These are phyloP conservation scores for Eustoma russellianum DNA, from an alignment of 257 asterid genomes.

Conservation along the genomic window DNA sequence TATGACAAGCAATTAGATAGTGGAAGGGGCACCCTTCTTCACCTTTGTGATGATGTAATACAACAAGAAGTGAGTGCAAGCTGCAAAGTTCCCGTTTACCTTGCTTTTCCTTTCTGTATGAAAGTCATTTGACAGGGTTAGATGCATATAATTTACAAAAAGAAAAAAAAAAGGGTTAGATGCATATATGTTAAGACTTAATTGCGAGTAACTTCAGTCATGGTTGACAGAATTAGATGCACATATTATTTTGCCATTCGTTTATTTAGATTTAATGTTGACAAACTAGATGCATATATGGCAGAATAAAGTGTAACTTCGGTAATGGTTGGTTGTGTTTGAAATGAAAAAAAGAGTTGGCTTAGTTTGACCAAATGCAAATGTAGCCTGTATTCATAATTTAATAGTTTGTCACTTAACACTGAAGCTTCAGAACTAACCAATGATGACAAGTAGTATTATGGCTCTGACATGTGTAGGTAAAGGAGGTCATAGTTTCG, in stretches of 20 bases:
- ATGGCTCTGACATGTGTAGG: slow-evolving; percentile 45
- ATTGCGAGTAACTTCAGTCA: no score
- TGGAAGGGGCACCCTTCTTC: slow-evolving; percentile 97
- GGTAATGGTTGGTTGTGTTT: no score
- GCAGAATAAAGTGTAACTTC: no score
- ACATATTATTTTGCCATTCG: no score
- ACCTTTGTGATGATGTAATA: slow-evolving; percentile 94
- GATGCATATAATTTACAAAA: background rate
- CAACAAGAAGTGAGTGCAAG: slow-evolving; percentile 76
- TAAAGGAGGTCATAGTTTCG: slow-evolving; percentile 91
- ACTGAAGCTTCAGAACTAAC: background rate
- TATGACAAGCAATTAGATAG: slow-evolving; percentile 97
- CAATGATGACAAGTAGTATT: background rate
- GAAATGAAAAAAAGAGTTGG: no score
- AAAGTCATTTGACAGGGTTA: background rate
- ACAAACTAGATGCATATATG: no score
- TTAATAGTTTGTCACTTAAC: background rate
- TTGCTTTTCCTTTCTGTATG: background rate
- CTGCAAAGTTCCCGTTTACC: background rate
- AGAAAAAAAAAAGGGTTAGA: no score
- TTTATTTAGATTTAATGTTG: no score
- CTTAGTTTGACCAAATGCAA: no score
- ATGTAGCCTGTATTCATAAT: no score
- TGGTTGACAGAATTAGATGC: no score
- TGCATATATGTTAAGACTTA: background rate